Evolutionary conservation across 2,329 filamentous ascomycete species (phyloP).

Genomic region (Penicillium sp.): DNA sequence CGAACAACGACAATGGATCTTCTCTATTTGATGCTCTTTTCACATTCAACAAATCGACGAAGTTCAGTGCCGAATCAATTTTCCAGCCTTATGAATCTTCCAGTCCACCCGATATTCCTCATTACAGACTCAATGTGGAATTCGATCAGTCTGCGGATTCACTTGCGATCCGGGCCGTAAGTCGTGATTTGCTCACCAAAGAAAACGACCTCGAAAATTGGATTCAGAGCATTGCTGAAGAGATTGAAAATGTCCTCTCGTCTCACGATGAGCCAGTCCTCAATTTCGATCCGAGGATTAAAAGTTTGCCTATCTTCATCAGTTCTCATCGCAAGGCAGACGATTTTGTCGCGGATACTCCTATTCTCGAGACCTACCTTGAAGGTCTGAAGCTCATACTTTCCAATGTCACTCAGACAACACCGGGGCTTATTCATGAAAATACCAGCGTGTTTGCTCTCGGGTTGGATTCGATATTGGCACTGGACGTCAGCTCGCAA

Average conservation of each 20-base stretch:
- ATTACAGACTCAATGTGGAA: slow-evolving; percentile 9
- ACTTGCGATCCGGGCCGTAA: slow-evolving; percentile 1
- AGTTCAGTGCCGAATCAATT: background rate
- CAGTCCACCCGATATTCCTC: background rate
- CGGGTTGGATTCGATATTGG: slow-evolving; percentile 3
- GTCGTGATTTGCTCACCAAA: background rate
- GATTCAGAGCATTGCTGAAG: background rate
- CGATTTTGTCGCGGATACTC: background rate
- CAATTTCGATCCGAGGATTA: background rate
- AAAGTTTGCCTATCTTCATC: background rate
- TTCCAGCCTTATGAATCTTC: slow-evolving; percentile 1
- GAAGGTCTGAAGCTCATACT: background rate
- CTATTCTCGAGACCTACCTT: background rate
- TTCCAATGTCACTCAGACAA: background rate
- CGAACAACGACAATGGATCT: background rate
- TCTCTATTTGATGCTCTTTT: slow-evolving; percentile 5
- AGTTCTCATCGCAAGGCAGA: background rate
- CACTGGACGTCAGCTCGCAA: slow-evolving; percentile 1
- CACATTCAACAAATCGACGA: slow-evolving; percentile 4
- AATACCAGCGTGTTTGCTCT: background rate
- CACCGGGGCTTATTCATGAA: background rate
- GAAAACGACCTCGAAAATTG: background rate
- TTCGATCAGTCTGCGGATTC: slow-evolving; percentile 4
- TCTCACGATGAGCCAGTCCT: background rate
- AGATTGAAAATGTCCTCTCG: background rate